Evolutionary conservation across 495 filamentous ascomycete species (phyloP).

Genomic region (Apiosordaria backusii): DNA sequence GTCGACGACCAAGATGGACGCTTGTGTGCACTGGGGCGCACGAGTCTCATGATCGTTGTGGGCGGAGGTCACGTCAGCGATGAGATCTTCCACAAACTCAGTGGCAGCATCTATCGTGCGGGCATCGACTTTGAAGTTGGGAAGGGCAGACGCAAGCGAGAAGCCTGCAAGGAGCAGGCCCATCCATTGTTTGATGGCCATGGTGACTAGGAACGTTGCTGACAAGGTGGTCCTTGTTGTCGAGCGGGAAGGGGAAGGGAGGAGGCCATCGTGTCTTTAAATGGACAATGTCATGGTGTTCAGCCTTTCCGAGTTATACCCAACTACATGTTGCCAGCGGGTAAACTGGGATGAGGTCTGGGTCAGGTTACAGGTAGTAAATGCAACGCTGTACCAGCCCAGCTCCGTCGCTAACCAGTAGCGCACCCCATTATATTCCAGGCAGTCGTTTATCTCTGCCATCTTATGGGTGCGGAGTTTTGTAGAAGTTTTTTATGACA

Average conservation of each 20-base stretch:
- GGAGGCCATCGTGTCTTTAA: not conserved
- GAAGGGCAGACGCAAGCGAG: conserved; percentile 5
- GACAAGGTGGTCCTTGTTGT: not conserved
- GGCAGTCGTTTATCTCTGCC: not conserved
- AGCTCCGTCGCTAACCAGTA: not conserved
- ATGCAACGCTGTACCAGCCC: not conserved
- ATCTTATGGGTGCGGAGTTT: not conserved
- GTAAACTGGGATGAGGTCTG: not conserved
- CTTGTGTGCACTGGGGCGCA: conserved; percentile 11
- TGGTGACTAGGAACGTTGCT: not conserved
- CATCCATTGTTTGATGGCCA: conserved; percentile 12
- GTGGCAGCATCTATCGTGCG: conserved; percentile 16
- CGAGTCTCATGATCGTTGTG: conserved; percentile 17
- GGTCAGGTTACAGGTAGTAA: not conserved
- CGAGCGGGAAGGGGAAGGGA: not conserved
- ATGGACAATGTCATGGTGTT: not conserved
- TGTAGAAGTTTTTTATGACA: not conserved
- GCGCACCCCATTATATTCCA: conserved; percentile 3
- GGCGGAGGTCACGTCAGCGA: conserved; percentile 20
- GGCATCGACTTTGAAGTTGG: conserved; percentile 3
- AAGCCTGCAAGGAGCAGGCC: conserved; percentile 15
- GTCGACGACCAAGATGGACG: conserved; percentile 27
- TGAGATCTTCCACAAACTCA: conserved; percentile 24
- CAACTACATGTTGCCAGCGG: not conserved
- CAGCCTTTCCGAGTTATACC: not conserved